Evolutionary conservation across 176 grass and related monocot genomes (phyloP).

Genomic region (Avena insularis): DNA sequence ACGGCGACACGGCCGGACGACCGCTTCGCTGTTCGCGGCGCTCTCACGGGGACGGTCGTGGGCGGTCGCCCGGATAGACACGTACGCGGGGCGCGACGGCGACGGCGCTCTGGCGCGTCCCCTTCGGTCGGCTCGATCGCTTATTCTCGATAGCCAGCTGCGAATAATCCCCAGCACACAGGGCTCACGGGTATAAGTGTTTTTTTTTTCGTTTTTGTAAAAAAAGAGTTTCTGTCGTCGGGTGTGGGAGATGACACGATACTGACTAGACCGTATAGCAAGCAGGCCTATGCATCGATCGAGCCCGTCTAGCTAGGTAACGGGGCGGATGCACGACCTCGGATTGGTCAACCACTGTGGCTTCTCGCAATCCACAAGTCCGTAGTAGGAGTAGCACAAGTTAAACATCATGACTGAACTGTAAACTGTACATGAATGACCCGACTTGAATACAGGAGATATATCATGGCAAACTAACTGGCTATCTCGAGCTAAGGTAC

Average conservation of each 20-base stretch:
- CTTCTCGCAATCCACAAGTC: not conserved
- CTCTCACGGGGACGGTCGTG: conserved; percentile 10
- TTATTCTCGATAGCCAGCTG: not conserved
- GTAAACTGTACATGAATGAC: not conserved
- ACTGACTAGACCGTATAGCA: too few species aligned
- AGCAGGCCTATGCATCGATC: not conserved
- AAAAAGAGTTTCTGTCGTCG: too few species aligned
- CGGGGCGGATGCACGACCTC: not conserved
- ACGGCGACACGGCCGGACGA: conserved; percentile 28
- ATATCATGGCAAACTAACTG: not conserved
- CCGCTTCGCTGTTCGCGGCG: conserved; percentile 10
- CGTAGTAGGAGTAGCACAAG: not conserved
- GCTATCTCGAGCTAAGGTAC: too few species aligned
- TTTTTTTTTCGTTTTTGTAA: too few species aligned
- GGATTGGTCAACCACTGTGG: not conserved
- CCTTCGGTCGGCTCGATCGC: not conserved
- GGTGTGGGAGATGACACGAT: too few species aligned
- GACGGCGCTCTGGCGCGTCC: not conserved
- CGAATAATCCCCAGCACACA: not conserved
- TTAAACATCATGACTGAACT: not conserved
- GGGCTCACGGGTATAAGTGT: not conserved
- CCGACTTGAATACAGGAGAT: not conserved
- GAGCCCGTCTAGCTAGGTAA: not conserved
- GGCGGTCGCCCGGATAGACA: not conserved
- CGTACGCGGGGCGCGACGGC: conserved; percentile 18